These are phyloP conservation scores for Malassezia furfur DNA, from an alignment of 1,284 basidiomycete genomes.

Conservation along the genomic window DNA sequence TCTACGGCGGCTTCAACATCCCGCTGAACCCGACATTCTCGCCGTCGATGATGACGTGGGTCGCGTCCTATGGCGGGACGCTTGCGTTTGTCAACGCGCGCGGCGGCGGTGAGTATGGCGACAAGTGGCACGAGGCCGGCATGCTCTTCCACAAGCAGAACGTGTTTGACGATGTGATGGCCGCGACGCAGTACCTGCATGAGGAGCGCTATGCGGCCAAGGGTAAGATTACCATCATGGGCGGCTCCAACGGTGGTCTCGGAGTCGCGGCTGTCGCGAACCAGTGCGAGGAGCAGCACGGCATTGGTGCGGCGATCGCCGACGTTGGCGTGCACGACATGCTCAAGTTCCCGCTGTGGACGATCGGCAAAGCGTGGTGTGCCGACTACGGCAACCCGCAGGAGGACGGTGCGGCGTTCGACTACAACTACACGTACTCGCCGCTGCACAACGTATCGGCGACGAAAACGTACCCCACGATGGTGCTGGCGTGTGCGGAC, in stretches of 20 bases:
- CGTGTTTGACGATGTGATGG: slow-evolving; percentile 60
- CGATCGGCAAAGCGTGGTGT: slow-evolving; percentile 63
- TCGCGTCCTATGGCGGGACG: slow-evolving; percentile 64
- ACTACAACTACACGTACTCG: slow-evolving; percentile 39
- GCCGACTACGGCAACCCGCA: slow-evolving; percentile 73
- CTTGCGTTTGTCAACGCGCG: slow-evolving; percentile 58
- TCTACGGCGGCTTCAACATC: slow-evolving; percentile 55
- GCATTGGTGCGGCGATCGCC: slow-evolving; percentile 54
- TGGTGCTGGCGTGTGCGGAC: slow-evolving; percentile 38
- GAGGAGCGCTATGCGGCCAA: slow-evolving; percentile 61
- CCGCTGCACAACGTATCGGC: slow-evolving; percentile 41
- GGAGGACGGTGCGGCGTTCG: slow-evolving; percentile 35
- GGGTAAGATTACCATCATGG: slow-evolving; percentile 66
- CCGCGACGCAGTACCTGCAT: slow-evolving; percentile 61
- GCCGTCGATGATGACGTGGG: slow-evolving; percentile 64
- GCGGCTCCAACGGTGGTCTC: slow-evolving; percentile 54
- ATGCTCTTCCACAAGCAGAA: slow-evolving; percentile 53
- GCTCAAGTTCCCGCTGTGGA: slow-evolving; percentile 51
- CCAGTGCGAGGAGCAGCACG: slow-evolving; percentile 66
- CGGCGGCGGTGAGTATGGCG: slow-evolving; percentile 75
- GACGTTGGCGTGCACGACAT: slow-evolving; percentile 60
- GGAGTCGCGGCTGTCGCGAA: slow-evolving; percentile 70
- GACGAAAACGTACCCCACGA: slow-evolving; percentile 38
- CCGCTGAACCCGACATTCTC: slow-evolving; percentile 66
- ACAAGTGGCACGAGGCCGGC: slow-evolving; percentile 52